Evolutionary conservation across 2,329 filamentous ascomycete genomes (phyloP).

Genomic region (Penicillium sp.): DNA sequence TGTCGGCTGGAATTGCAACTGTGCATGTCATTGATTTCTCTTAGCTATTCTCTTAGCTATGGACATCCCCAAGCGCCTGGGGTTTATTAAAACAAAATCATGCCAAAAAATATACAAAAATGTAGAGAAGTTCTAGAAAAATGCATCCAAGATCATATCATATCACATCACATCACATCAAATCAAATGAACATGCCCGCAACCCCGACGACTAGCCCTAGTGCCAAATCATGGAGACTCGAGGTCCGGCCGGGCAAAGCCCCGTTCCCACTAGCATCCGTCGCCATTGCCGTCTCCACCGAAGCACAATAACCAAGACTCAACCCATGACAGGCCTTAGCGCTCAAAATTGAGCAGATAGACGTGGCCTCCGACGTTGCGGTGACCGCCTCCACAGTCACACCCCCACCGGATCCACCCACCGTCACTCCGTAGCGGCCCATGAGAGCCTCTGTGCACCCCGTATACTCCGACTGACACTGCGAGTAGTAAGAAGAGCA

Average conservation of each 20-base stretch:
- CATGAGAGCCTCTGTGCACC: slow-evolving; percentile 47
- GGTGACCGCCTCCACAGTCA: slow-evolving; percentile 48
- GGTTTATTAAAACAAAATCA: background rate
- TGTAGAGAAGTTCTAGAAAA: background rate
- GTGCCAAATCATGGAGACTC: slow-evolving; percentile 43
- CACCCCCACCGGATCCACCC: slow-evolving; percentile 47
- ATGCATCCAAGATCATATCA: slow-evolving; percentile 1
- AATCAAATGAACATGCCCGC: slow-evolving; percentile 46
- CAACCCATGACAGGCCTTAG: slow-evolving; percentile 50
- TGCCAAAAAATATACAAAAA: background rate
- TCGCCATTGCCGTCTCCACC: slow-evolving; percentile 27
- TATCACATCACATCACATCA: slow-evolving; percentile 23
- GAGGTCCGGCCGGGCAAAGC: slow-evolving; percentile 31
- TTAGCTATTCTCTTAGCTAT: background rate
- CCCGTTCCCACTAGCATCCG: slow-evolving; percentile 29
- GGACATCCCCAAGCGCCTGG: background rate
- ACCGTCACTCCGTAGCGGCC: slow-evolving; percentile 55
- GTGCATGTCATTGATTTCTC: background rate
- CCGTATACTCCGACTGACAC: slow-evolving; percentile 50
- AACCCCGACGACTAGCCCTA: slow-evolving; percentile 47
- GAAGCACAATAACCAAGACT: slow-evolving; percentile 47
- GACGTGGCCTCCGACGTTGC: slow-evolving; percentile 43
- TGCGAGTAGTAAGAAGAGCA: slow-evolving; percentile 56
- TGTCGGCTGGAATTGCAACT: background rate
- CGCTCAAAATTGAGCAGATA: slow-evolving; percentile 49